Percentiles rank a stretch among this genome's conserved stretches.
These are phyloP conservation scores for Phytophthora hibernalis DNA, from an alignment of 352 stramenopile genomes.

Conservation along the genomic window DNA sequence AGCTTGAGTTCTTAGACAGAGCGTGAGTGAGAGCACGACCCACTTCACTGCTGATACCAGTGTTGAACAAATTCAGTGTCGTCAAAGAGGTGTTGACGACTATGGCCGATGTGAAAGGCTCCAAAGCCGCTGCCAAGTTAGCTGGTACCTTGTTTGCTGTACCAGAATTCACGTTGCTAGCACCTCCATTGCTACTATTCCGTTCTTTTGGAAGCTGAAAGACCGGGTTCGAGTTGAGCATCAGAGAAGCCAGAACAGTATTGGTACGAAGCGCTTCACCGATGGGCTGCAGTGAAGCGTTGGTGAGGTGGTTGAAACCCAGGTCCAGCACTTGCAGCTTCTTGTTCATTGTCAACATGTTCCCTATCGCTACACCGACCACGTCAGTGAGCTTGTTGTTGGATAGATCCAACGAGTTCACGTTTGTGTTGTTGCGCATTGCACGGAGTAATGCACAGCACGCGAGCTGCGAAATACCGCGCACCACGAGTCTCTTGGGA, in stretches of 20 bases:
- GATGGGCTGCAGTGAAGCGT: conserved; percentile 40
- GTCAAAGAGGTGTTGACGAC: conserved; percentile 50
- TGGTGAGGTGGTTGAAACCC: conserved; percentile 64
- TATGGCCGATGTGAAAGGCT: conserved; percentile 51
- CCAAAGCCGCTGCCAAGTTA: conserved; percentile 32
- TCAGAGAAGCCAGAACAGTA: conserved; percentile 55
- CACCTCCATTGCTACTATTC: background rate
- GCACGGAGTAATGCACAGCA: conserved; percentile 66
- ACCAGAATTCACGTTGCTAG: conserved; percentile 6
- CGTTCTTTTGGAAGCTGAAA: conserved; percentile 42
- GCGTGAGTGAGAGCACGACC: conserved; percentile 51
- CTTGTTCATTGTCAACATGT: conserved; percentile 70
- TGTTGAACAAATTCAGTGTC: conserved; percentile 68
- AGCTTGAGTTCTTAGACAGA: conserved; percentile 53
- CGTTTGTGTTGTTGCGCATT: conserved; percentile 66
- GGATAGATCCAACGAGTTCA: conserved; percentile 63
- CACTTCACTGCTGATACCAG: conserved; percentile 58
- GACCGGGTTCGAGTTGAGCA: conserved; percentile 68
- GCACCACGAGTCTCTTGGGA: conserved; percentile 56
- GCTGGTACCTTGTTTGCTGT: conserved; percentile 18
- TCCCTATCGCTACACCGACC: conserved; percentile 46
- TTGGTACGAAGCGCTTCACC: conserved; percentile 53
- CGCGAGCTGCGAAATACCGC: conserved; percentile 51
- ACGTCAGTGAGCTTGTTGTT: conserved; percentile 64
- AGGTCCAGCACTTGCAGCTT: conserved; percentile 58